Base-by-base conservation (phyloP, 495 filamentous ascomycete species). In the Elasticomyces elasticus region DNA sequence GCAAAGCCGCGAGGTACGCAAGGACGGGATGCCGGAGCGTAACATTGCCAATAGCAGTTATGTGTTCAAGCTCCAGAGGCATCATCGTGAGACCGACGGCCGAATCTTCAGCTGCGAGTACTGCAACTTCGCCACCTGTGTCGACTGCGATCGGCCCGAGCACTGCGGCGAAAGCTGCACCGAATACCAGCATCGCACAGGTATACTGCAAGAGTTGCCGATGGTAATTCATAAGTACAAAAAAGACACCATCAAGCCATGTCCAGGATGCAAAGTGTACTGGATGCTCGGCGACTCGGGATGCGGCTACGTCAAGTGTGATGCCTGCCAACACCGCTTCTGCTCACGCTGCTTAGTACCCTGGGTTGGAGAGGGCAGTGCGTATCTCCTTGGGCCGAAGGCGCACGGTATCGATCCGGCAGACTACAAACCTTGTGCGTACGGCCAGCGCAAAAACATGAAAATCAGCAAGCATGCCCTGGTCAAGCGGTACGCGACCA, bases 91-190 rank as follows among this genome's bases (percentile, higher is more conserved):
- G 17, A 35, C 17, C 13, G 24, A 44, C 23, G 42, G 52, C 12
- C 41, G 52, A 24, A 31, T 48, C 27, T 47, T 47, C 30, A 20
- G 9, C 20, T 54, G 52, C 41, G 24, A 37, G 19, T n/a, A 12
- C 17, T 54, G 52, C 52, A 38, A 38, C 12, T 17, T 50, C 26
- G n/a, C 12, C 3, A 20, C 19, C 6, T 54, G 52, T 30, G 23
- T 48, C n/a, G 9, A 5, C 10, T 54, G 52, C 31, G 41, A 37
- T 20, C 10, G 22, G 13, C 41, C 31, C 9, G 52, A 54, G 42
- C 52, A 54, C 28, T 6, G 17, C 7, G 52, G 52, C 5, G 52
- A 54, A 31, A 48, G 11, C 26, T 54, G 52, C 43, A 20, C 20
- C 6, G 43, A 1, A 1, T 54, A 50, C 42, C 51, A 44, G 24